A percentile compares a stretch with the other conserved stretches of the same genome.
These are phyloP conservation scores for Albophoma yamanashiensis DNA, from an alignment of 2,329 filamentous ascomycete species.

Conservation along the genomic window DNA sequence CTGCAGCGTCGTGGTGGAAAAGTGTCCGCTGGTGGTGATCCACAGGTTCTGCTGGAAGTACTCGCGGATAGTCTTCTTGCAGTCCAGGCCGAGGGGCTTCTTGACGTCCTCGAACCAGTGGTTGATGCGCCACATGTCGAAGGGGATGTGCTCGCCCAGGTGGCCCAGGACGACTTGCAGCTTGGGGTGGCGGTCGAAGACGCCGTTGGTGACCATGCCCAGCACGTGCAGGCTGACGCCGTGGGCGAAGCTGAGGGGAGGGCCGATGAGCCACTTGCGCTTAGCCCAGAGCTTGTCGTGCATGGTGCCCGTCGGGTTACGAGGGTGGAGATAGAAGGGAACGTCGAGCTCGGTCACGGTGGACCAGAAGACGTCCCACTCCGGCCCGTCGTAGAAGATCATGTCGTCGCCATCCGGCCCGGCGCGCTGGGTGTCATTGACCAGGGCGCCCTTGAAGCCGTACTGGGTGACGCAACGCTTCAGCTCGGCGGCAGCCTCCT, in stretches of 20 bases:
- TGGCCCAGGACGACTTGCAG: conserved; percentile 36
- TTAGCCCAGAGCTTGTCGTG: conserved; percentile 48
- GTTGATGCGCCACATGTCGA: conserved; percentile 38
- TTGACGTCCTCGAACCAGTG: conserved; percentile 47
- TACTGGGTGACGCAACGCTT: conserved; percentile 41
- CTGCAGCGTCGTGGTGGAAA: conserved; percentile 40
- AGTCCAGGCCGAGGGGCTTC: conserved; percentile 35
- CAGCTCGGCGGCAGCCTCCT: conserved; percentile 38
- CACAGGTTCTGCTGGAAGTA: conserved; percentile 46
- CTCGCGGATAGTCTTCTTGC: conserved; percentile 37
- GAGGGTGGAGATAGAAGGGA: conserved; percentile 54
- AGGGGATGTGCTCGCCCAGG: conserved; percentile 37
- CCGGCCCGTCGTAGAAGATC: conserved; percentile 52
- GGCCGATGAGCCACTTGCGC: conserved; percentile 48
- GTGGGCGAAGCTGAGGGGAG: conserved; percentile 47
- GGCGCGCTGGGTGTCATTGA: conserved; percentile 51
- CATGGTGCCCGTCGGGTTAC: conserved; percentile 43
- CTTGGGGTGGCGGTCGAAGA: conserved; percentile 36
- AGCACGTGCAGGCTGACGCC: conserved; percentile 48
- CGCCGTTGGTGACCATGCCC: conserved; percentile 36
- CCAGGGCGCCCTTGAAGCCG: conserved; percentile 52
- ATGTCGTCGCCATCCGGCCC: conserved; percentile 47
- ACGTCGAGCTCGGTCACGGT: conserved; percentile 48
- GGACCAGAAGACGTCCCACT: conserved; percentile 53
- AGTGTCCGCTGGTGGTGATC: conserved; percentile 47